These are phyloP conservation scores for Phytophthora podocarpi DNA, from an alignment of 352 stramenopile genomes.

Conservation along the genomic window DNA sequence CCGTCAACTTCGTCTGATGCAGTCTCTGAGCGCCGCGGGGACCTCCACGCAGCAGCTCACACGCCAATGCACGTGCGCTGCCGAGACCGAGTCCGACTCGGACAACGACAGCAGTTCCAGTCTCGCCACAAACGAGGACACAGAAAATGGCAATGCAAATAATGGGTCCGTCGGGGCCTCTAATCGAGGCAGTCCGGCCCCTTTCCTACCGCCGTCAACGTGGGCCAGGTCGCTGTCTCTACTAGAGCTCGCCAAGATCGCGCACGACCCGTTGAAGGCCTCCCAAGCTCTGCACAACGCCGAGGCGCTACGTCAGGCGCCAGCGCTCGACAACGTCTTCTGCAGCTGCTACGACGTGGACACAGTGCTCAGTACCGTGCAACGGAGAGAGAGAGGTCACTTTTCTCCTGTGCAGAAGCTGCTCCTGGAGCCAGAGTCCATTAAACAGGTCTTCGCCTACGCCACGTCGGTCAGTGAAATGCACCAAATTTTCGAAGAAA, in stretches of 20 bases:
- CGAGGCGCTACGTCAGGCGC: constrained; percentile 63
- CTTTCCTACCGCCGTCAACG: constrained; percentile 3
- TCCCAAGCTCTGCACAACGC: constrained; percentile 79
- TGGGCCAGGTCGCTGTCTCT: constrained; percentile 43
- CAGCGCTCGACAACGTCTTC: constrained; percentile 74
- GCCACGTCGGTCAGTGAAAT: constrained; percentile 45
- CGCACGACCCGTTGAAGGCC: constrained; percentile 62
- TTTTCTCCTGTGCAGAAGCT: constrained; percentile 74
- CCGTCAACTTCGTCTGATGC: constrained; percentile 12
- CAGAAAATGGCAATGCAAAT: no score
- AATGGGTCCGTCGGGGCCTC: no score
- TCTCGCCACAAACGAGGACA: no score
- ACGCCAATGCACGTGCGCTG: constrained; percentile 71
- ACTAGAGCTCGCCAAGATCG: constrained; percentile 33
- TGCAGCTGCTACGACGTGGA: constrained; percentile 79
- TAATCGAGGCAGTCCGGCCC: not conserved
- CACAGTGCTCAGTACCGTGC: constrained; percentile 64
- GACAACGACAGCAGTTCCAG: constrained; percentile 67
- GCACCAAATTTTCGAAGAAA: not conserved
- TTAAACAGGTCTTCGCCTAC: constrained; percentile 67
- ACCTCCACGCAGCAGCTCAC: constrained; percentile 26
- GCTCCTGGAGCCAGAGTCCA: constrained; percentile 62
- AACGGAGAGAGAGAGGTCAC: constrained; percentile 53
- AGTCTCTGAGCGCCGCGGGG: no score
- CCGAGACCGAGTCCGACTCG: constrained; percentile 77